Evolutionary conservation across 225 moss, liverwort and hornwort species (phyloP), one percentile per base, ranked within the genome.

Genomic region (Polytrichum formosum): DNA sequence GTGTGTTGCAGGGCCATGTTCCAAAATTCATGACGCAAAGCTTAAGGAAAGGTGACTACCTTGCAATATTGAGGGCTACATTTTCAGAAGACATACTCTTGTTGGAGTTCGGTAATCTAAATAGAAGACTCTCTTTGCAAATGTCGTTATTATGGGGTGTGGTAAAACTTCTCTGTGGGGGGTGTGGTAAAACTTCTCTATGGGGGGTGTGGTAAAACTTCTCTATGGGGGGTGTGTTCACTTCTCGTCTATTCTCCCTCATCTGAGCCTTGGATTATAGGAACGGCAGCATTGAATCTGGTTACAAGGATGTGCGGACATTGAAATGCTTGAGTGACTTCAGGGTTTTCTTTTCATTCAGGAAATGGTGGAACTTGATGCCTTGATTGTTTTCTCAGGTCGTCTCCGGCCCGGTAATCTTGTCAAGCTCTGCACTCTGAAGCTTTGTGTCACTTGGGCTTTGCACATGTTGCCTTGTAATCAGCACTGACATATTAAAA

Each of bases 21-120:
- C 88, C 64, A 94, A 90, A 79, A 83, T 94, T 75, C 97, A 97
- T 74, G 93, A 97, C 69, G 35, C 85, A 77, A 97, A 92, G 76
- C 84, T 97, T n/a, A 97, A 97, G 77, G 97, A 97, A 93, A 97
- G 97, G 97, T 97, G 87, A 93, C 81, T 85, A 77, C 87, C 76
- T 89, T 87, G 79, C 78, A 87, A 87, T 85, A 79, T 78, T 87
- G 87, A 87, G 87, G 91, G 85, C 89, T 79, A 77, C 83, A 85
- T 91, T 82, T 63, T 74, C 75, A 80, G 82, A 75, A 80, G 80
- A 78, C 68, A 83, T 80, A 58, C 66, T 77, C 75, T 82, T 82
- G 20, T 80, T 86, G 73, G 27, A 75, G 79, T 86, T 83, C 6
- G 82, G 75, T 86, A 82, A 70, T 70, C 5, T 56, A 77, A 64